Evolutionary conservation across 2,329 filamentous ascomycete species (phyloP).

Genomic region (Ophiostoma sp.): DNA sequence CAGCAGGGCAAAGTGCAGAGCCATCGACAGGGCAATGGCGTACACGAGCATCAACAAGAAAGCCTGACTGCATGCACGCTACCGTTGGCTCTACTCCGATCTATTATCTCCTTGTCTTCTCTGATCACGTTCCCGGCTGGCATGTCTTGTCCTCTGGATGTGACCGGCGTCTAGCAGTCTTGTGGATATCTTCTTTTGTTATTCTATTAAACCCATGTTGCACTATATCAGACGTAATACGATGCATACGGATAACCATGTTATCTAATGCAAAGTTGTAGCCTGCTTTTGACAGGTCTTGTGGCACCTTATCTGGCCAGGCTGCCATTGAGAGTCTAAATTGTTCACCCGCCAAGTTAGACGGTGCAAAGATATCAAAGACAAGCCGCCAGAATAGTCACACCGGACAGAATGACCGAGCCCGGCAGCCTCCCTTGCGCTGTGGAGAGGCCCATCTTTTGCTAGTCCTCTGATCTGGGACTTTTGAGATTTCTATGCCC

Average conservation of each 20-base stretch:
- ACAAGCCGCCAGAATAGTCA: neutral
- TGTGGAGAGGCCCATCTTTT: neutral
- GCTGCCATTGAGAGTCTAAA: neutral
- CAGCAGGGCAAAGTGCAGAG: slow-evolving; percentile 85
- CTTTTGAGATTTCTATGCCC: neutral
- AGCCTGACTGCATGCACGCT: neutral
- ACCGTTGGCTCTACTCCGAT: neutral
- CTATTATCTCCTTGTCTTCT: neutral
- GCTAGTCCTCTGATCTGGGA: neutral
- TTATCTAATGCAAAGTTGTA: neutral
- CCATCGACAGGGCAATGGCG: slow-evolving; percentile 88
- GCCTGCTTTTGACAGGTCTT: neutral
- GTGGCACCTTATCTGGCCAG: neutral
- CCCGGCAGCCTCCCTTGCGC: neutral
- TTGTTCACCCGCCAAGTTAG: neutral
- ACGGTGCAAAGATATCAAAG: neutral
- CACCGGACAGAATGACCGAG: neutral
- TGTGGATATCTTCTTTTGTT: neutral
- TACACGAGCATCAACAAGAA: slow-evolving; percentile 61
- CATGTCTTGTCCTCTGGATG: neutral
- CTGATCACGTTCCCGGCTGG: neutral
- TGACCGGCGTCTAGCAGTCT: too few relatives aligned
- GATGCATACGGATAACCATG: neutral
- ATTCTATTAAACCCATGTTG: neutral
- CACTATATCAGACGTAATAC: neutral